phyloP scores from a whole-genome alignment of 768 basidiomycete species.

The Rossbeevera mucosa region DNA sequence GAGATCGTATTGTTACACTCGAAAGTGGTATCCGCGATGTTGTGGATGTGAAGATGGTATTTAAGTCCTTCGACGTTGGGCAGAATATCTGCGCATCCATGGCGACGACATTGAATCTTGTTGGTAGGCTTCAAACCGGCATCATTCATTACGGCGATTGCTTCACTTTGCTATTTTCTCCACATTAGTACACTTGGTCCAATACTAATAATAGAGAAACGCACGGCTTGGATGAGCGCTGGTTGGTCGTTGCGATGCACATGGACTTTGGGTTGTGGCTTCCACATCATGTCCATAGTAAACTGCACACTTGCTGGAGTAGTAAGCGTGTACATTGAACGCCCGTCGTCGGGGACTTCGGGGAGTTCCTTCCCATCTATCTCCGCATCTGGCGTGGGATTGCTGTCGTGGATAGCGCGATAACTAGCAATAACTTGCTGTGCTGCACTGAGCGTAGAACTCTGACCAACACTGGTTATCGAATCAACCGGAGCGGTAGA shows the following conservation, averaged over 20 bases:
- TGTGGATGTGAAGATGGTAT: constrained; percentile 55
- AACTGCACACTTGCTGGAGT: constrained; percentile 8
- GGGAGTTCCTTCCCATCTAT: constrained; percentile 16
- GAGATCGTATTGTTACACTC: neutral
- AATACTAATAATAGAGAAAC: constrained; percentile 17
- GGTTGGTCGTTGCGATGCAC: constrained; percentile 34
- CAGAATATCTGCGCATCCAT: constrained; percentile 43
- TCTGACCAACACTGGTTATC: neutral
- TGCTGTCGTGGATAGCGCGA: constrained; percentile 9
- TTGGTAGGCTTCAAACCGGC: constrained; percentile 29
- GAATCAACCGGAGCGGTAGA: constrained; percentile 1
- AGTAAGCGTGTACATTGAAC: constrained; percentile 25
- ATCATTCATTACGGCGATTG: constrained; percentile 22
- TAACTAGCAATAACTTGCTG: constrained; percentile 21
- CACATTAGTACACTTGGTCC: neutral
- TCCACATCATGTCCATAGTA: constrained; percentile 30
- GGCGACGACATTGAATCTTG: constrained; percentile 40
- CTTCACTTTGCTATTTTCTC: constrained; percentile 20
- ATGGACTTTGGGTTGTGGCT: constrained; percentile 30
- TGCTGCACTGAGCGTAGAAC: constrained; percentile 16
- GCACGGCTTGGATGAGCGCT: constrained; percentile 38
- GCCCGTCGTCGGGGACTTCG: constrained; percentile 20
- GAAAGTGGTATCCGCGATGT: constrained; percentile 36
- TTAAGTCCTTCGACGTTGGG: constrained; percentile 41
- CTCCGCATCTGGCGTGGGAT: neutral